phyloP scores from a whole-genome alignment of 2,329 filamentous ascomycete genomes.

The Venturia oleaginea region DNA sequence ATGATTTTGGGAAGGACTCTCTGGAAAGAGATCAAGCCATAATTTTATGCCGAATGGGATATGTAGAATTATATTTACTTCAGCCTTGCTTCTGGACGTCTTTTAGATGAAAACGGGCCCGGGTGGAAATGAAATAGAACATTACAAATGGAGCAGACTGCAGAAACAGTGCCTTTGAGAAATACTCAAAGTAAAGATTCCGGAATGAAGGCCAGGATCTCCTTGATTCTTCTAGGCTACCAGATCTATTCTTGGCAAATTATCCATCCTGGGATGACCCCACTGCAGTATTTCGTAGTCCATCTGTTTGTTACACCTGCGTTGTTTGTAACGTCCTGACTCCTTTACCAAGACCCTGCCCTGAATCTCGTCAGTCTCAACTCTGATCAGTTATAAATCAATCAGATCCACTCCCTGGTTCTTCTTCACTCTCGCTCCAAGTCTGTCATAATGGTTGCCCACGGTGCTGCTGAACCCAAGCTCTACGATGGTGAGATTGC shows the following conservation, averaged over 20 bases:
- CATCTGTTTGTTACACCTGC: neutral
- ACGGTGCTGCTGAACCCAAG: slow-evolving; percentile 53
- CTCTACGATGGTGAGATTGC: slow-evolving; percentile 44
- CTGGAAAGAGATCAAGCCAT: neutral
- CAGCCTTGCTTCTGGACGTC: neutral
- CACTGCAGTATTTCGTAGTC: neutral
- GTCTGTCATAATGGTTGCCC: slow-evolving; percentile 37
- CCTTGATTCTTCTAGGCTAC: neutral
- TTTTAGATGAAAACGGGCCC: neutral
- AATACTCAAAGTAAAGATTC: neutral
- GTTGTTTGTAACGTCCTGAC: neutral
- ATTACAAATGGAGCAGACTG: neutral
- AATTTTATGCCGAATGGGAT: neutral
- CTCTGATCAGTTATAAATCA: neutral
- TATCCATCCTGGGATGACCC: neutral
- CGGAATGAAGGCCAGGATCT: neutral
- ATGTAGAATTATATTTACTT: slow-evolving; percentile 4
- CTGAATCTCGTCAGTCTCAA: neutral
- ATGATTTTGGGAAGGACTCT: neutral
- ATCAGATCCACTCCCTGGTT: neutral
- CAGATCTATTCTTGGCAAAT: neutral
- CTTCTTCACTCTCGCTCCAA: neutral
- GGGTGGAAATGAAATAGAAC: neutral
- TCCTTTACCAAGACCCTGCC: neutral
- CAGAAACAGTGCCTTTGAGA: neutral